Evolutionary conservation across 2,329 filamentous ascomycete genomes (phyloP), one percentile per base, ranked within the genome.

Genomic region (Microsporum canis): DNA sequence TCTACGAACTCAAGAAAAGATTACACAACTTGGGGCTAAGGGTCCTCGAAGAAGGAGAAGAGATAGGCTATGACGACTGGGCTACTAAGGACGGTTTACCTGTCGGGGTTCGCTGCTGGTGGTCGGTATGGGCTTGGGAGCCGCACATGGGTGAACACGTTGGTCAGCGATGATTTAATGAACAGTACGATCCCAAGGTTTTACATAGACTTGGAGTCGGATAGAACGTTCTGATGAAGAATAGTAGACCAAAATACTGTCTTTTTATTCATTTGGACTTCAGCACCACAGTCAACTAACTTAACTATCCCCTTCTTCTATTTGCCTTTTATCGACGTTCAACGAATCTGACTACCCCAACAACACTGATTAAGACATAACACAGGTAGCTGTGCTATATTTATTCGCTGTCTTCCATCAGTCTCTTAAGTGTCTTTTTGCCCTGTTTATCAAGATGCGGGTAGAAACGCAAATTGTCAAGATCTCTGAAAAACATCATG

Each of bases 1-100:
- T 87, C 8, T 72, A 78, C 3, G 78, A 82, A 10, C 86, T 96
- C 66, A 80, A 80, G 47, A 71, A 77, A 6, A 77, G 79, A 29
- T 86, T 96, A 84, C 68, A 70, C 6, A 72, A 74, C 1, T 74
- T 83, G 14, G 81, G 76, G 38, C 75, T 80, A 72, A 77, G 70
- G 8, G 68, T 85, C 2, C 66, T 87, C 82, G 72, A 75, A 59
- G 73, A 78, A 60, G 77, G 76, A 2, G 69, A 76, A 56, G 77
- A 79, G 63, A 67, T 68, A 2, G 77, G 77, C 1, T 76, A 76
- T 60, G 77, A 79, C 63, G 77, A 79, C 62, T 79, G 77, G 77
- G 73, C 77, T 63, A 67, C 68, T 34, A 71, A 70, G 3, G 73
- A 75, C 65, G 76, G 76, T 45, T 69, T 69, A 17, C 73, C 71